Evolutionary conservation across 2,329 filamentous ascomycete species (phyloP).

Genomic region (Exophiala aquamarina): DNA sequence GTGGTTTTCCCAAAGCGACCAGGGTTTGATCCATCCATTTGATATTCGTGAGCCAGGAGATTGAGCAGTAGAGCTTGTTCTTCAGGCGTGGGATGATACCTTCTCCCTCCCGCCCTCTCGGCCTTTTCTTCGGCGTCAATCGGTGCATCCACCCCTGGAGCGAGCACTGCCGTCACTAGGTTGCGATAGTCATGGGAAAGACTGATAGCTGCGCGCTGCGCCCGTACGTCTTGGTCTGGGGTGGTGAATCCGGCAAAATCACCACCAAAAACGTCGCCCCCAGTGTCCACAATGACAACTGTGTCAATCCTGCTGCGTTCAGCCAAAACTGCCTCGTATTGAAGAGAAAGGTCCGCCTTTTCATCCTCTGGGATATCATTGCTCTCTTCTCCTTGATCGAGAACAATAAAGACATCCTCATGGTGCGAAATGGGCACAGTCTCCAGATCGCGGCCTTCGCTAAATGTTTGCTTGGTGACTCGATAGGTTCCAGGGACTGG

Average conservation of each 20-base stretch:
- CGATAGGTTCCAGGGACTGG: constrained; percentile 24
- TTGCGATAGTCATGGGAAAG: constrained; percentile 13
- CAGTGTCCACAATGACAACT: constrained; percentile 26
- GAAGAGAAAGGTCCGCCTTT: constrained; percentile 19
- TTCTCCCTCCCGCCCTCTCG: constrained; percentile 15
- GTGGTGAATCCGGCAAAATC: constrained; percentile 16
- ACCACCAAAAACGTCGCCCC: constrained; percentile 27
- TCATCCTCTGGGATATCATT: constrained; percentile 20
- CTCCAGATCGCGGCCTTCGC: constrained; percentile 27
- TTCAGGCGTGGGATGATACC: constrained; percentile 17
- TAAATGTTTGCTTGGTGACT: constrained; percentile 17
- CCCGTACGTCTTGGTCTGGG: constrained; percentile 25
- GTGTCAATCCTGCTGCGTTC: constrained; percentile 13
- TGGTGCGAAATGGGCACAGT: constrained; percentile 23
- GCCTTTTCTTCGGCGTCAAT: constrained; percentile 22
- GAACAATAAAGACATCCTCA: constrained; percentile 25
- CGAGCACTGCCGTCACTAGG: constrained; percentile 25
- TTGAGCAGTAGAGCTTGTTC: constrained; percentile 24
- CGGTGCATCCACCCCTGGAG: constrained; percentile 27
- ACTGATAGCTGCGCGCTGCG: constrained; percentile 18
- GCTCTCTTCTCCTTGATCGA: constrained; percentile 25
- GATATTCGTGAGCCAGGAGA: constrained; percentile 21
- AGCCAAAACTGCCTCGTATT: constrained; percentile 22
- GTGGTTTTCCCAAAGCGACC: constrained; percentile 28
- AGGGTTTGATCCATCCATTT: constrained; percentile 26